Evolutionary conservation across 108 stramenopile genomes (phyloP).

Genomic region (Phaeodactylum tricornutum): DNA sequence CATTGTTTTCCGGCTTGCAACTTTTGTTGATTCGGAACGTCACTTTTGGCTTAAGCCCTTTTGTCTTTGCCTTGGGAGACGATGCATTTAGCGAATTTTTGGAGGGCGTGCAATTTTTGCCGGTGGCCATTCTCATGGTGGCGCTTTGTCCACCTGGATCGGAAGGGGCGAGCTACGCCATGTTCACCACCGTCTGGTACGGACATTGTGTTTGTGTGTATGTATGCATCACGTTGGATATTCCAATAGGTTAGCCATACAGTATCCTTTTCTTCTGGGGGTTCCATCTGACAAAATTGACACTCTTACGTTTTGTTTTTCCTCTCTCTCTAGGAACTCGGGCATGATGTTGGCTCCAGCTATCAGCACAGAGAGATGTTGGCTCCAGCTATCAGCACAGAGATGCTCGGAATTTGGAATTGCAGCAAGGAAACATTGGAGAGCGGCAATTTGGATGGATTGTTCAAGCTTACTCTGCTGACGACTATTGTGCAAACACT

Average conservation of each 20-base stretch:
- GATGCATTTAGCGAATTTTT: conserved; percentile 72
- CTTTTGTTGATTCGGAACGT: conserved; percentile 53
- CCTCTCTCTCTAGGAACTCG: too few species aligned
- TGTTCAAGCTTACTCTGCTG: conserved; percentile 55
- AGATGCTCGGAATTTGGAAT: conserved; percentile 60
- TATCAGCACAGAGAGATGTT: conserved; percentile 32
- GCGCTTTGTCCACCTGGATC: conserved; percentile 49
- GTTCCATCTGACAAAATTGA: too few species aligned
- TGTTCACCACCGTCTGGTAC: conserved; percentile 26
- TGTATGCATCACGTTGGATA: too few species aligned
- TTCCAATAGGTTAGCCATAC: too few species aligned
- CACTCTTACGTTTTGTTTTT: too few species aligned
- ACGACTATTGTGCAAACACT: conserved; percentile 53
- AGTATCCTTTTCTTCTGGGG: too few species aligned
- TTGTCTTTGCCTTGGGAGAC: conserved; percentile 68
- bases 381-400: conserved; percentile 36
- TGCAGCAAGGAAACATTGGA: conserved; percentile 55
- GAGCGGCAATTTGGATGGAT: conserved; percentile 27
- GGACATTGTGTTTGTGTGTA: too few species aligned
- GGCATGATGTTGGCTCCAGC: too few species aligned
- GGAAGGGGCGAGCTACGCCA: conserved; percentile 40
- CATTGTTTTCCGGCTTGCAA: conserved; percentile 50
- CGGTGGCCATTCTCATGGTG: conserved; percentile 78
- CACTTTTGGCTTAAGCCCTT: conserved; percentile 63
- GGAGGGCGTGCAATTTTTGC: conserved; percentile 63